These are phyloP conservation scores for Tylopilus orsonianus DNA, from an alignment of 1,284 basidiomycete genomes.

Conservation along the genomic window DNA sequence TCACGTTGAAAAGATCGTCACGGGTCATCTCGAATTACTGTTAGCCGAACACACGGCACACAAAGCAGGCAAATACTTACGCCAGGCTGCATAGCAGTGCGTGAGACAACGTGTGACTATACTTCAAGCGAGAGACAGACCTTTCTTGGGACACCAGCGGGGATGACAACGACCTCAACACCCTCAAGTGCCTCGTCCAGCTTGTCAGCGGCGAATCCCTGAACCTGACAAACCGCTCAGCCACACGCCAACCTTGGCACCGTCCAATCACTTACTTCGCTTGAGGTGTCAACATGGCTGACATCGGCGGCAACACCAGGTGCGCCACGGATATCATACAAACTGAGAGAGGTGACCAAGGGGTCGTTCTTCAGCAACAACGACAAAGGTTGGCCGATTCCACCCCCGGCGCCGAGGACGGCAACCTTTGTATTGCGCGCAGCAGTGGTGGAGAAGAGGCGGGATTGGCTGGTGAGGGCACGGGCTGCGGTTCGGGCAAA, in stretches of 20 bases:
- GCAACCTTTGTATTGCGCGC: conserved; percentile 79
- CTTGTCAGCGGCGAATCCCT: conserved; percentile 80
- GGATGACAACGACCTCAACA: conserved; percentile 92
- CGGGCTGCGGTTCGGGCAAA: conserved; percentile 57
- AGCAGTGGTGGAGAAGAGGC: conserved; percentile 79
- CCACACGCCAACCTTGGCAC: not conserved
- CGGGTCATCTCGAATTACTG: conserved; percentile 76
- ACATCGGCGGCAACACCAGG: conserved; percentile 93
- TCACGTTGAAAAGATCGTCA: conserved; percentile 98
- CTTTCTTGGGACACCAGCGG: conserved; percentile 96
- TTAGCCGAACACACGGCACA: conserved; percentile 20
- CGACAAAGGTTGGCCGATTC: conserved; percentile 91
- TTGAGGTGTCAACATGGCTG: conserved; percentile 89
- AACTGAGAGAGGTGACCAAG: conserved; percentile 71
- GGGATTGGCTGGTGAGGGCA: conserved; percentile 42
- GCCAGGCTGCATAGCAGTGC: conserved; percentile 52
- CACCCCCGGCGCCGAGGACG: conserved; percentile 90
- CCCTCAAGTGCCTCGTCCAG: conserved; percentile 86
- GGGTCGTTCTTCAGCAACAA: conserved; percentile 87
- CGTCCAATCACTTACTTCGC: conserved; percentile 56
- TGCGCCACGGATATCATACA: conserved; percentile 92
- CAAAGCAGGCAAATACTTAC: conserved; percentile 47
- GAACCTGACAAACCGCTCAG: conserved; percentile 51
- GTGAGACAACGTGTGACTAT: conserved; percentile 26
- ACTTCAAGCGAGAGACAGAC: conserved; percentile 43